Base-by-base conservation (phyloP, 2,329 filamentous ascomycete genomes). In the Colletotrichum gloeosporioides region DNA sequence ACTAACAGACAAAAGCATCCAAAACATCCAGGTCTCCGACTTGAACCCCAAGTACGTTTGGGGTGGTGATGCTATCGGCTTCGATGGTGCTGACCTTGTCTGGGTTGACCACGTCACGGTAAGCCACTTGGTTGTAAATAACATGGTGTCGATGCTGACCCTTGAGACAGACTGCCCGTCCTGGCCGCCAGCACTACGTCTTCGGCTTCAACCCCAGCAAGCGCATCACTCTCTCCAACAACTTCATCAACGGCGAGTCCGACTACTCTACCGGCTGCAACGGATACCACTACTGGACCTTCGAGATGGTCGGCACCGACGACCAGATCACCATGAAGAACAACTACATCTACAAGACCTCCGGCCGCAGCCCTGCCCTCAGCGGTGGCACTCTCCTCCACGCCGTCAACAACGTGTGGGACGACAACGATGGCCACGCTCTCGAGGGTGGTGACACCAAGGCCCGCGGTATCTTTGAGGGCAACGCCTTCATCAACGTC, bases 391-490 rank as follows among this genome's bases (percentile, higher is more conserved):
- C 81, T 1, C 79, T 82, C 61, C 79, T 83, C 69, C 81, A 83
- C 71, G 81, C 81, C 6, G 80, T 82, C 39, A 83, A 82, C 78
- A 83, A 80, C 55, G 79, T 82, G 4, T 83, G 80, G 79, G 31
- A 68, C 10, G 79, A 79, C 22, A 80, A 77, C 63, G 79, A 79
- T 12, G 81, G 82, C 7, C 82, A 83, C 63, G 76, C 78, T 6
- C 77, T 83, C 27, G 81, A 83, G 75, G 81, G 81, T 6, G 79
- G 76, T 15, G 77, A 75, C 2, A 68, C 70, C 2, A 62, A 31
- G 13, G 81, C 78, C 18, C 78, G 77, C 68, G 81, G 73, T 8
- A 66, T 83, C 6, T 81, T 79, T 49, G 81, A 83, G 53, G 81
- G 81, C 6, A 81, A 81, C 39, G 78, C 77, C 4, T 82, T 82